phyloP scores from a whole-genome alignment of 1,284 basidiomycete genomes.

The Taiwanofungus camphoratus region DNA sequence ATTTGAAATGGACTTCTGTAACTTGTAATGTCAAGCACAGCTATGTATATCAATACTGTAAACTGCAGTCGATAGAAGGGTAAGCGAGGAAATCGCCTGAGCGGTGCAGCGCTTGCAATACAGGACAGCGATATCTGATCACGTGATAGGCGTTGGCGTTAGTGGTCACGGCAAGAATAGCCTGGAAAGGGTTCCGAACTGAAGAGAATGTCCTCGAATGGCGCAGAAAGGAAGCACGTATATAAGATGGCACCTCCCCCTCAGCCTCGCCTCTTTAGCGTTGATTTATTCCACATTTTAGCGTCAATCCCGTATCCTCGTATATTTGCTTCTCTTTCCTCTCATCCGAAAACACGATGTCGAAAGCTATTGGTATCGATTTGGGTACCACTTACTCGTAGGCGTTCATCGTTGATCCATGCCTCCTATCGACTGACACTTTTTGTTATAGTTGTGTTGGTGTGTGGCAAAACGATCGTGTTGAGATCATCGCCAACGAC shows the following conservation, averaged over 20 bases:
- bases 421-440: conserved; percentile 11
- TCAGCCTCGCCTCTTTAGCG: conserved; percentile 3
- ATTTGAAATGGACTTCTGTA: too few relatives aligned
- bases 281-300: conserved; percentile 3
- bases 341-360: conserved; percentile 13
- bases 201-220: conserved; percentile 34
- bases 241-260: conserved; percentile 25
- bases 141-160: conserved; percentile 4
- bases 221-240: conserved; percentile 27
- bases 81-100: too few relatives aligned
- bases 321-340: conserved; percentile 15
- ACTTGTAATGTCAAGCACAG: too few relatives aligned
- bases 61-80: too few relatives aligned
- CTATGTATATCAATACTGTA: too few relatives aligned
- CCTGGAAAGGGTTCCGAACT: conserved; percentile 30
- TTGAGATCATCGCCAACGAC: conserved; percentile 98
- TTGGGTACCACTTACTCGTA: conserved; percentile 89
- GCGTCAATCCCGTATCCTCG: conserved; percentile 11
- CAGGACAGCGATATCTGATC: background rate
- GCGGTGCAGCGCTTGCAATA: background rate
- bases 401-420: conserved; percentile 26
- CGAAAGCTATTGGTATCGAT: conserved; percentile 93
- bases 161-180: conserved; percentile 7
- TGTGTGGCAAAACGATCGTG: conserved; percentile 98
- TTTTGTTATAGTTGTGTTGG: conserved; percentile 71